Evolutionary conservation across 2,329 filamentous ascomycete species (phyloP).

Genomic region (Aspergillus costaricaensis): DNA sequence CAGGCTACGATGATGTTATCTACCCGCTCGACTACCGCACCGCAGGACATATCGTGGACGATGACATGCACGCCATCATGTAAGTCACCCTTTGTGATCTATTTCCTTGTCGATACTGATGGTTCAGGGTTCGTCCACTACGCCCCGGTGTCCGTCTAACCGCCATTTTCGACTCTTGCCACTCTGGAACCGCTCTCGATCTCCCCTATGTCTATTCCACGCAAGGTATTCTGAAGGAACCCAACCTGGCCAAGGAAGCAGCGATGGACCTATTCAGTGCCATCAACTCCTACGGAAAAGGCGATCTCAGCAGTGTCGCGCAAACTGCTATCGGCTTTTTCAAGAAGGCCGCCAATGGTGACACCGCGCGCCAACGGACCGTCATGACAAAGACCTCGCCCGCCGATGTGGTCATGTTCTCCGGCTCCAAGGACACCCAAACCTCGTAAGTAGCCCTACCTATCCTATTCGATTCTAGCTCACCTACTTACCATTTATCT

Average conservation of each 20-base stretch:
- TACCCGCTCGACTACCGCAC: slow-evolving; percentile 72
- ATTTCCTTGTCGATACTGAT: not conserved
- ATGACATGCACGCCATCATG: slow-evolving; percentile 75
- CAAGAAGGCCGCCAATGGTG: slow-evolving; percentile 81
- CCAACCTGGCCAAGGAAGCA: slow-evolving; percentile 67
- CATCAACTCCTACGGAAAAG: slow-evolving; percentile 74
- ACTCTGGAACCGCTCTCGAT: slow-evolving; percentile 67
- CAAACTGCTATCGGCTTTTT: slow-evolving; percentile 78
- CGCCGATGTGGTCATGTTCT: slow-evolving; percentile 97
- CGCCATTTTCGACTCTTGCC: slow-evolving; percentile 68
- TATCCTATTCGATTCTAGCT: not conserved
- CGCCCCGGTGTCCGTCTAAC: slow-evolving; percentile 79
- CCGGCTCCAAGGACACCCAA: slow-evolving; percentile 92
- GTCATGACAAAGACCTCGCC: slow-evolving; percentile 87
- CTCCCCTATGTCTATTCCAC: slow-evolving; percentile 70
- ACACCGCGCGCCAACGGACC: slow-evolving; percentile 75
- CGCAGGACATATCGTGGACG: slow-evolving; percentile 73
- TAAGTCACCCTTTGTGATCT: slow-evolving; percentile 11
- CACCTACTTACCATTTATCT: not conserved
- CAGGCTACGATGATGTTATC: slow-evolving; percentile 71
- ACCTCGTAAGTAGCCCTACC: slow-evolving; percentile 53
- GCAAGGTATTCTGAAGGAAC: slow-evolving; percentile 65
- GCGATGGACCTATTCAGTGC: slow-evolving; percentile 65
- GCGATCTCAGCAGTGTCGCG: slow-evolving; percentile 79
- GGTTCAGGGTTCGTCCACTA: slow-evolving; percentile 66